Conservation (phyloP, 2,329 filamentous ascomycete genomes). For the Penicillium sp. region DNA sequence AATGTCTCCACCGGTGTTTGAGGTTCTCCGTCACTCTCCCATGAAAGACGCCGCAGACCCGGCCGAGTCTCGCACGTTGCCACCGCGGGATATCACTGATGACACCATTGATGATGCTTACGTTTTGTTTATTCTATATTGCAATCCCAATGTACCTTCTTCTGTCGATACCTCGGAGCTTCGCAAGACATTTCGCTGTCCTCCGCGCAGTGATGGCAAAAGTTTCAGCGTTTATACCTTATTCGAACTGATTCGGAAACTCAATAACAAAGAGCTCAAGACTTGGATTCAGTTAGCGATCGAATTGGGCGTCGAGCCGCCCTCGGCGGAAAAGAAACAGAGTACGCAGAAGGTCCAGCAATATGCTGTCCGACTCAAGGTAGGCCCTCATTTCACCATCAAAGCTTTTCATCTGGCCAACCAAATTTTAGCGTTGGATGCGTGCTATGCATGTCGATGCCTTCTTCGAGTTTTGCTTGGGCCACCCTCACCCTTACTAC, state of each 20-base stretch:
- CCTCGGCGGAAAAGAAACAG: constrained; percentile 78
- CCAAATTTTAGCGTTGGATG: constrained; percentile 75
- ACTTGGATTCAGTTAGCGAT: constrained; percentile 89
- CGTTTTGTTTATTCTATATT: constrained; percentile 82
- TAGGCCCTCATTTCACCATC: constrained; percentile 42
- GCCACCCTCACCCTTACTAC: constrained; percentile 78
- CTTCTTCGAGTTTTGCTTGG: constrained; percentile 87
- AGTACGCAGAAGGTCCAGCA: constrained; percentile 93
- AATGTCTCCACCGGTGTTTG: constrained; percentile 44
- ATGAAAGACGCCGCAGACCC: constrained; percentile 40
- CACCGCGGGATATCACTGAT: constrained; percentile 67
- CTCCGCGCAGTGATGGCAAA: constrained; percentile 86
- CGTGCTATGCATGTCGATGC: constrained; percentile 93
- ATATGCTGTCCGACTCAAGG: constrained; percentile 89
- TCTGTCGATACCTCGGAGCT: constrained; percentile 70
- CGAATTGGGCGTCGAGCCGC: constrained; percentile 84
- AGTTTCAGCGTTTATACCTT: constrained; percentile 76
- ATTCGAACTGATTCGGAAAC: constrained; percentile 75
- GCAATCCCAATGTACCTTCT: constrained; percentile 78
- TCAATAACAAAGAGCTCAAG: constrained; percentile 81
- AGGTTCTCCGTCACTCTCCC: constrained; percentile 32
- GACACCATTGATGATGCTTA: constrained; percentile 79
- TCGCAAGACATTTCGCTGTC: constrained; percentile 73
- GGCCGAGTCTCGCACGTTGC: constrained; percentile 57
- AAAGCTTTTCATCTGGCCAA: constrained; percentile 11